These are phyloP conservation scores for Davidsoniella australis DNA, from an alignment of 2,329 filamentous ascomycete genomes.

Conservation along the genomic window DNA sequence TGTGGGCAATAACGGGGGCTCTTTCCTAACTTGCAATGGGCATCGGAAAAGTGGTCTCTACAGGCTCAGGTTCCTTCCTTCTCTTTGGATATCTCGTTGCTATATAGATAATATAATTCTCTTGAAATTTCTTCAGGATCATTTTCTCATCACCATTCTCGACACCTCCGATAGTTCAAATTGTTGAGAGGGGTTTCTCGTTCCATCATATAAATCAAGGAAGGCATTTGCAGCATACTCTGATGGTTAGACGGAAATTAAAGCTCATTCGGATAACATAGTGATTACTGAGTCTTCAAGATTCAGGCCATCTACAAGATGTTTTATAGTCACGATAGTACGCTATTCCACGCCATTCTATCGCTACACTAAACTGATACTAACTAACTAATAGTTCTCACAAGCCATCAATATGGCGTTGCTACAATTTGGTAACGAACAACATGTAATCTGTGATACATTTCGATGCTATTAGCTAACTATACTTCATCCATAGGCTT, in stretches of 20 bases:
- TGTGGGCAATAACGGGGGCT: no score
- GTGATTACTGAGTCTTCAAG: no score
- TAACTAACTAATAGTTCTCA: constrained; percentile 45
- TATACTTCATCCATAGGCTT: constrained; percentile 40
- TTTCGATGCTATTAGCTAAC: background rate
- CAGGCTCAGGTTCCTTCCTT: constrained; percentile 1
- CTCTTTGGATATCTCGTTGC: background rate
- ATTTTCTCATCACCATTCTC: no score
- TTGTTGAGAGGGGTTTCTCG: no score
- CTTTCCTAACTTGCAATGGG: no score
- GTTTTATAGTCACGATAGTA: constrained; percentile 95
- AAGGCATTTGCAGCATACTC: no score
- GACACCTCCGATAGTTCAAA: no score
- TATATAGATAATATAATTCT: background rate
- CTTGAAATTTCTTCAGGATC: no score
- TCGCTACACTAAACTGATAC: background rate
- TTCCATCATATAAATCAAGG: no score
- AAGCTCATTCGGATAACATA: no score
- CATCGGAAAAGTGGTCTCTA: no score
- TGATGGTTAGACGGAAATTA: no score
- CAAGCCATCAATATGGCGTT: constrained; percentile 73
- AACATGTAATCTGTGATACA: background rate
- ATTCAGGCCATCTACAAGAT: constrained; percentile 31
- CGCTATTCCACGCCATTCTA: constrained; percentile 18
- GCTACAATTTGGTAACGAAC: constrained; percentile 72